Evolutionary conservation across 148 eudicot genomes (phyloP), one percentile per base, ranked within the genome.

Genomic region (Persicaria tinctoria): DNA sequence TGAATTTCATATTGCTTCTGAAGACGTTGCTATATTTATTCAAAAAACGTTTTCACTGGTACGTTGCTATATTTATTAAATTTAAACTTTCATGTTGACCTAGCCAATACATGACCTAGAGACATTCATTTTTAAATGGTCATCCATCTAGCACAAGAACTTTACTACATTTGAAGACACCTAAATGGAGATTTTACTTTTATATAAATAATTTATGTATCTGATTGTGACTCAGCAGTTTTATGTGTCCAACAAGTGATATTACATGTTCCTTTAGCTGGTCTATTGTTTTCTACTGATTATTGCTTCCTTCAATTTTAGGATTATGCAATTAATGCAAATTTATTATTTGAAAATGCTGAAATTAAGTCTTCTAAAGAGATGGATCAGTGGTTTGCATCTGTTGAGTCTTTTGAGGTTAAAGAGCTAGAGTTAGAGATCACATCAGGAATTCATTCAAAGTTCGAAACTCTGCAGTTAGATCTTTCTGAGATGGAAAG

Each of bases 351-450:
- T 73, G 80, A 81, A 79, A 82, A 79, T 82, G 84, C 78, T 73
- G 83, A 86, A 76, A 77, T 70, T 20, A 57, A 76, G 74, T 80
- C 83, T 73, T 79, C 83, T 18, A 86, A 80, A 76, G 88, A 89
- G 72, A 79, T 77, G 78, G 88, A 80, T 71, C 76, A 83, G 60
- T 91, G 91, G 96, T 77, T 78, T 77, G 79, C 76, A 64, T 78
- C 83, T 70, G 77, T 73, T 48, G 93, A 91, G 77, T 84, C 83
- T 16, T 70, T 81, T 51, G 91, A 91, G 78, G 78, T 81, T 78
- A 86, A 83, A 80, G 87, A 82, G 81, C 75, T 86, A 78, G 89
- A 89, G 80, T 32, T 85, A 74, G 96, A 86, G 63, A 83, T 87
- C 59, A 89, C 89, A 79, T 77, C 87, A 72, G 81, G 77, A 46